Base-by-base conservation (phyloP, 2,329 filamentous ascomycete species). In the Karstenula rhodostoma region DNA sequence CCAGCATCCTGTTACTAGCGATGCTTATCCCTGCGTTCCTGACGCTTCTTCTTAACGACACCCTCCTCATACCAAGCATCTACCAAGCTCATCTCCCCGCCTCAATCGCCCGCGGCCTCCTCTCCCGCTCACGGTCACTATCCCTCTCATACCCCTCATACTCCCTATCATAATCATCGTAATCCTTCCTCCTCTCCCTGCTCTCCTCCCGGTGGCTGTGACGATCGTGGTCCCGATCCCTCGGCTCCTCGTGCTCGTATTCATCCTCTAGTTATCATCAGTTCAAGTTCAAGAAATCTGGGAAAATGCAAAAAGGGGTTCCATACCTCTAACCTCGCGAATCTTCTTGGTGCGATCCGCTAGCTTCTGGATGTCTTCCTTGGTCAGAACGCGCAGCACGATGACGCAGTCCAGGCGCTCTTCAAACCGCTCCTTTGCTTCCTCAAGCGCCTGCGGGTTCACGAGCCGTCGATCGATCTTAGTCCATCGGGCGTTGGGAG, bases 331-430 rank as follows among this genome's bases (percentile, higher is more conserved):
- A 51, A 47, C 59, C 53, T 77, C 91, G 87, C 93, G 86, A 62
- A 97, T 87, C 72, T 92, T 87, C 66, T 89, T 88, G 10, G 94
- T 97, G 51, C 90, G 90, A 64, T 89, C 86, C 13, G 93, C 93
- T 73, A 96, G 93, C 35, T 88, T 89, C 77, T 96, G 90, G 58
- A 98, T 96, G 73, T 98, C 93, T 67, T 96, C 92, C 77, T 91
- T 92, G 50, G 88, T 91, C 74, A 98, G 78, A 8, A 97, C 94
- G 58, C 94, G 85, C 58, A 98, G 83, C 2, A 97, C 93, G 76
- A 97, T 97, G 60, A 98, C 93, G 77, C 93, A 96, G 72, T 97
- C 93, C 61, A 93, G 87, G n/a, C 93, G 87, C 69, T 96, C 91
- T 78, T 98, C 94, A 67, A 91, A 98, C 32, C 94, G 86, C 80